These are phyloP conservation scores for Aspergillus pseudotamarii DNA, from an alignment of 2,329 filamentous ascomycete species.

Conservation along the genomic window DNA sequence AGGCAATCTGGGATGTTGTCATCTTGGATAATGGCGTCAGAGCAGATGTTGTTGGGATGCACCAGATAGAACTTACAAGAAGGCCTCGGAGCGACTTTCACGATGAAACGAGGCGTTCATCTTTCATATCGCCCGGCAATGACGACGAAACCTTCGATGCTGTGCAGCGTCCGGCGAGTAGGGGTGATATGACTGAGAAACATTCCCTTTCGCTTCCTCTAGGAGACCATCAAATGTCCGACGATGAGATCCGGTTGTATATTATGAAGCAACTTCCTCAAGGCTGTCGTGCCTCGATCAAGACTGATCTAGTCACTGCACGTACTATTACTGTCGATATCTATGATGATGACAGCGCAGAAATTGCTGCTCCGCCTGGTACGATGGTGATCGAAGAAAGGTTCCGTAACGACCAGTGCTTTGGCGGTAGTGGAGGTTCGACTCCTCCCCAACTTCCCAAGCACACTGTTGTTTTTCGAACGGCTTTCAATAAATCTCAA, in stretches of 20 bases:
- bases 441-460: constrained; percentile 40
- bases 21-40: constrained; percentile 50
- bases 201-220: constrained; percentile 36
- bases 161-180: constrained; percentile 37
- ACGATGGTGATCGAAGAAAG: constrained; percentile 50
- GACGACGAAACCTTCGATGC: constrained; percentile 43
- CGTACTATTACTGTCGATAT: constrained; percentile 52
- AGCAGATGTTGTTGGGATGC: constrained; percentile 50
- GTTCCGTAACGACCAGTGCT: constrained; percentile 52
- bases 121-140: constrained; percentile 44
- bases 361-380: constrained; percentile 49
- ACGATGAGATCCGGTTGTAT: constrained; percentile 51
- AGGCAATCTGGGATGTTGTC: constrained; percentile 52
- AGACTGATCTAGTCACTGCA: constrained; percentile 46
- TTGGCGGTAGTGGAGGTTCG: constrained; percentile 38
- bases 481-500: constrained; percentile 45
- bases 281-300: constrained; percentile 47
- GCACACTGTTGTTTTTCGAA: constrained; percentile 50
- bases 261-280: constrained; percentile 49
- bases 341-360: constrained; percentile 44
- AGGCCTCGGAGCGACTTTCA: constrained; percentile 49
- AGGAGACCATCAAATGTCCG: constrained; percentile 43
- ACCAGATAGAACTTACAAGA: constrained; percentile 34
- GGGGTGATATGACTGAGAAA: constrained; percentile 25
- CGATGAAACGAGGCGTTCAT: constrained; percentile 56